Conservation (phyloP, 2,329 filamentous ascomycete species). For the Elsinoe ampelina region DNA sequence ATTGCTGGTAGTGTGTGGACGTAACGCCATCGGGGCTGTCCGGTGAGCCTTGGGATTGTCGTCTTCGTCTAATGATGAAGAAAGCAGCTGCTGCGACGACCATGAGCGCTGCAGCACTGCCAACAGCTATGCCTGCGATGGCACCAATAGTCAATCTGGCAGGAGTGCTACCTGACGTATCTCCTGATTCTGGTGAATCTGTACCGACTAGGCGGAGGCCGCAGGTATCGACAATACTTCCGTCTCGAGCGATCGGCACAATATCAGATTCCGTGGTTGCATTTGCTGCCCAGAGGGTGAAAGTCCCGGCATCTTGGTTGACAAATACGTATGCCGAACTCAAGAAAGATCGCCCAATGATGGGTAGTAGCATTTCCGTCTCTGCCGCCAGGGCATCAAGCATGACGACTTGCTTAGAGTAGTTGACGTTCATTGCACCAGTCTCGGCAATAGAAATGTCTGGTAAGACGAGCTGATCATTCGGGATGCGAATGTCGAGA, state of each 20-base stretch:
- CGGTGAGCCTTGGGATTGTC: not conserved
- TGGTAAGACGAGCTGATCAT: conserved; percentile 1
- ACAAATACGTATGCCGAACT: not conserved
- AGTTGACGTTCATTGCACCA: not conserved
- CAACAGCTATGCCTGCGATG: not conserved
- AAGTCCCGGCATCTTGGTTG: not conserved
- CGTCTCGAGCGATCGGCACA: not conserved
- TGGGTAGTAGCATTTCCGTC: not conserved
- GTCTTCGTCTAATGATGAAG: not conserved
- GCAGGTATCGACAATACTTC: not conserved
- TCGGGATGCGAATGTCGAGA: conserved; percentile 2
- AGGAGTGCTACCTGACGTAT: not conserved
- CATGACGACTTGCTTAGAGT: not conserved
- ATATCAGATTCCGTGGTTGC: not conserved
- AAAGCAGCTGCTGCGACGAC: not conserved
- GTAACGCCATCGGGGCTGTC: not conserved
- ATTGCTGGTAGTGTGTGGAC: not conserved
- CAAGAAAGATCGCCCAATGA: not conserved
- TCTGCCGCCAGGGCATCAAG: not conserved
- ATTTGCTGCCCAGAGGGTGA: conserved; percentile 4
- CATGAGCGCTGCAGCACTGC: not conserved
- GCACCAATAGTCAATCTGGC: not conserved
- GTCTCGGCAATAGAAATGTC: not conserved
- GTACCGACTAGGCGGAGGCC: not conserved
- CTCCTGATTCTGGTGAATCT: not conserved